Evolutionary conservation across 352 stramenopile genomes (phyloP).

Genomic region (Pythium monospermum): DNA sequence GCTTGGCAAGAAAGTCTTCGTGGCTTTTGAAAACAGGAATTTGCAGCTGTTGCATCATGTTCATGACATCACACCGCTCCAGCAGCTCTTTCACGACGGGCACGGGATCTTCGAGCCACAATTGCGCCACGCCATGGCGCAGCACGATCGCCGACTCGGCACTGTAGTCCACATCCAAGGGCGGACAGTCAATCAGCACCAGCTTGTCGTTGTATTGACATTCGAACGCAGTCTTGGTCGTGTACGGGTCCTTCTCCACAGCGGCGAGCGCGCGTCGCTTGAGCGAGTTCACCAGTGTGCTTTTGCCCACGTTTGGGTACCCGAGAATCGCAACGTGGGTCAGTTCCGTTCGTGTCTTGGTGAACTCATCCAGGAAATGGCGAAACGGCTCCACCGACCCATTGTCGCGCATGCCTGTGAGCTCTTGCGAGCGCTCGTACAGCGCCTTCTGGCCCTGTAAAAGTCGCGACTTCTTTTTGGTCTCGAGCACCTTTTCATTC

Average conservation of each 20-base stretch:
- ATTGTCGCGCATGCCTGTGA: slow-evolving; percentile 69
- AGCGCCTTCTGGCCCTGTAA: slow-evolving; percentile 61
- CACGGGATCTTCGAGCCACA: slow-evolving; percentile 94
- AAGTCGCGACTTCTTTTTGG: slow-evolving; percentile 81
- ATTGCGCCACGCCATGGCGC: slow-evolving; percentile 92
- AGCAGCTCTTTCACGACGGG: slow-evolving; percentile 91
- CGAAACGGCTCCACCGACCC: slow-evolving; percentile 87
- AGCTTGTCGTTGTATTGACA: slow-evolving; percentile 97
- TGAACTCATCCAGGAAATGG: slow-evolving; percentile 96
- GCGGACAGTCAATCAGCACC: slow-evolving; percentile 94
- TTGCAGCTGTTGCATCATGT: slow-evolving; percentile 95
- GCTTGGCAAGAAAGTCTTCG: slow-evolving; percentile 95
- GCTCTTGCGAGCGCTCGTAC: slow-evolving; percentile 64
- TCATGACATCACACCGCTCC: slow-evolving; percentile 84
- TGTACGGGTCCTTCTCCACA: slow-evolving; percentile 48
- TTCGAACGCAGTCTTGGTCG: slow-evolving; percentile 84
- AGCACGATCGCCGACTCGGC: slow-evolving; percentile 83
- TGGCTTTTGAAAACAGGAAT: slow-evolving; percentile 92
- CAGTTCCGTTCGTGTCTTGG: slow-evolving; percentile 59
- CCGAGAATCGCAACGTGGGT: slow-evolving; percentile 96
- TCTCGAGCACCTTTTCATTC: slow-evolving; percentile 87
- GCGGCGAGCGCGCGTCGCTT: slow-evolving; percentile 65
- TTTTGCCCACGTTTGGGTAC: slow-evolving; percentile 97
- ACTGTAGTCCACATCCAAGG: slow-evolving; percentile 95
- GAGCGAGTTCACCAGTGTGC: slow-evolving; percentile 94